Evolutionary conservation across 2,329 filamentous ascomycete genomes (phyloP).

Genomic region (Phaeosphaeriaceae sp.): DNA sequence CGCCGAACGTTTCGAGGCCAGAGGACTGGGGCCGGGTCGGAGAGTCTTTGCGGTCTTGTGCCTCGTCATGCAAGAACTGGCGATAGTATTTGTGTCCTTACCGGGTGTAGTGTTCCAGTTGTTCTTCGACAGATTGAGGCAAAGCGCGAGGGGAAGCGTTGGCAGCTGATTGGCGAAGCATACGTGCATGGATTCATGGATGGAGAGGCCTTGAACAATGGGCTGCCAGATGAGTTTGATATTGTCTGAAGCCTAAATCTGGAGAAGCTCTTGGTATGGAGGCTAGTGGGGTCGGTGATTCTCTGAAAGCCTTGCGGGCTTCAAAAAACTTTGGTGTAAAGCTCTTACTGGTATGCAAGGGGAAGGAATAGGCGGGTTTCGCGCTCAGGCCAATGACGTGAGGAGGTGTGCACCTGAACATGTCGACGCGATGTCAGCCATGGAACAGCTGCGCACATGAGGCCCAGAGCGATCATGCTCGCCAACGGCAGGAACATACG

Average conservation of each 20-base stretch:
- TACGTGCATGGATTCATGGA: constrained; percentile 1
- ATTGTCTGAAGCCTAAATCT: not conserved
- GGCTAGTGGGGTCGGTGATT: too few species aligned
- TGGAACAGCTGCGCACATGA: constrained; percentile 23
- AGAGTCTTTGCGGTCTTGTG: not conserved
- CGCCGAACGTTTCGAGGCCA: not conserved
- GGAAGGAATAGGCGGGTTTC: not conserved
- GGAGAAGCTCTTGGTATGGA: too few species aligned
- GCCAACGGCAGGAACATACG: constrained; percentile 28
- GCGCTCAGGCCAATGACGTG: not conserved
- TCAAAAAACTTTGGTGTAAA: too few species aligned
- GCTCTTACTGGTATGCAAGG: not conserved
- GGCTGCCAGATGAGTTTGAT: not conserved
- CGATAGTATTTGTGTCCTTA: not conserved
- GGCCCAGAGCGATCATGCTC: constrained; percentile 15
- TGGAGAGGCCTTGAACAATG: not conserved
- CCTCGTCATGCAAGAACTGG: not conserved
- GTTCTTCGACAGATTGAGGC: not conserved
- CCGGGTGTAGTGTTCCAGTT: not conserved
- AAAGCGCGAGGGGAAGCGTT: not conserved
- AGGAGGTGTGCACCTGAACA: not conserved
- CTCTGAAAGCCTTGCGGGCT: too few species aligned
- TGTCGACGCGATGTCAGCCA: not conserved
- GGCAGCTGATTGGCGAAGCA: not conserved
- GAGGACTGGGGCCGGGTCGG: not conserved